Percentiles rank a stretch among this genome's conserved stretches.
Evolutionary conservation across 768 basidiomycete genomes (phyloP).

Genomic region (Tricholoma terreum): DNA sequence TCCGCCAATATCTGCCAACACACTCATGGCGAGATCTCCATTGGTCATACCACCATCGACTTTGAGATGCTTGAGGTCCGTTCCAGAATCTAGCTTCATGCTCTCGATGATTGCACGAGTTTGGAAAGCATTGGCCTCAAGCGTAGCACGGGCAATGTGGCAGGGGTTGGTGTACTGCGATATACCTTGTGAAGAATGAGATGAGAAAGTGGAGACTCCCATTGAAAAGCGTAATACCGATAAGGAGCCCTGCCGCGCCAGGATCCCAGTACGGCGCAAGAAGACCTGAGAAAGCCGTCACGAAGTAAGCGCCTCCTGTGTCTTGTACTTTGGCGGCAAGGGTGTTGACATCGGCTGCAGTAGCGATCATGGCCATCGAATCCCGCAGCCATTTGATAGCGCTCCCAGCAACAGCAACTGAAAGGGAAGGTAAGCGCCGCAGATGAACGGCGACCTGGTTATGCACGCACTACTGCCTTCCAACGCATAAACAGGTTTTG

Average conservation of each 20-base stretch:
- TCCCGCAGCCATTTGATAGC: slow-evolving; percentile 98
- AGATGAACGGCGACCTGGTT: slow-evolving; percentile 1
- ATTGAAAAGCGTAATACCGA: slow-evolving; percentile 45
- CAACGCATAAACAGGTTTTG: slow-evolving; percentile 85
- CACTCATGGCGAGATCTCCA: slow-evolving; percentile 82
- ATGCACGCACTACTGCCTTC: slow-evolving; percentile 82
- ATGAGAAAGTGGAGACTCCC: not conserved
- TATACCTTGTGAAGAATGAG: slow-evolving; percentile 43
- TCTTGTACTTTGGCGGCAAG: slow-evolving; percentile 74
- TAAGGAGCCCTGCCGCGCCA: slow-evolving; percentile 80
- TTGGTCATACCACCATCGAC: slow-evolving; percentile 99
- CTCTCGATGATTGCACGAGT: slow-evolving; percentile 93
- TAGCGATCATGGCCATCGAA: slow-evolving; percentile 77
- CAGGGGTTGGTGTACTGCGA: slow-evolving; percentile 87
- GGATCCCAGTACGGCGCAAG: slow-evolving; percentile 99
- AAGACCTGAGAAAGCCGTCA: slow-evolving; percentile 93
- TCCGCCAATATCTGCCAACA: slow-evolving; percentile 87
- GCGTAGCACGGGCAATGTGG: slow-evolving; percentile 91
- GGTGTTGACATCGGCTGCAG: slow-evolving; percentile 80
- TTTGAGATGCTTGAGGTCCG: slow-evolving; percentile 78
- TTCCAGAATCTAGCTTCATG: slow-evolving; percentile 88
- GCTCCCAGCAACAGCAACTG: slow-evolving; percentile 92
- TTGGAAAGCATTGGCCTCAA: slow-evolving; percentile 96
- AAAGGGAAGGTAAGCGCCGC: not conserved
- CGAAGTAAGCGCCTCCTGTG: slow-evolving; percentile 92